These are phyloP conservation scores for Salix purpurea DNA, from an alignment of 345 rosid species.

Conservation along the genomic window DNA sequence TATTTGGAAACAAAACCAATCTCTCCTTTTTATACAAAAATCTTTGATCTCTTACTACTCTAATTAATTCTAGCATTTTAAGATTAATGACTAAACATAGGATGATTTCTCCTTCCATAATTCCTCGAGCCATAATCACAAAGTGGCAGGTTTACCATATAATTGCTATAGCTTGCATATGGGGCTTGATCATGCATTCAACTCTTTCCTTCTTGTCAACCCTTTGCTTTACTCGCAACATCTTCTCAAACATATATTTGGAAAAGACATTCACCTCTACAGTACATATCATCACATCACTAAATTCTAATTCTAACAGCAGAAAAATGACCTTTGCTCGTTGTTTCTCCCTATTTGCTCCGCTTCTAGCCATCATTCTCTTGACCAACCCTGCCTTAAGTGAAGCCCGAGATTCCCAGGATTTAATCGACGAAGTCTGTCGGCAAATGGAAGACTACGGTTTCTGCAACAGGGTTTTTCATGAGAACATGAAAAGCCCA, in stretches of 20 bases:
- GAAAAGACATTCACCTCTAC: background rate
- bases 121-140: too few relatives aligned
- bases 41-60: background rate
- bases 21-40: background rate
- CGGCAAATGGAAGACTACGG: too few relatives aligned
- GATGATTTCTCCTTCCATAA: too few relatives aligned
- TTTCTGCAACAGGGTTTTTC: too few relatives aligned
- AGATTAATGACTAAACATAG: too few relatives aligned
- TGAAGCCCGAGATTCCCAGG: too few relatives aligned
- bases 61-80: background rate
- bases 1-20: background rate
- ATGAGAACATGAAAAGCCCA: too few relatives aligned
- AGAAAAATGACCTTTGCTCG: background rate
- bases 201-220: too few relatives aligned
- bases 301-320: background rate
- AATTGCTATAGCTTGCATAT: background rate
- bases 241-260: background rate
- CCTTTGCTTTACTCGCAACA: background rate
- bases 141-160: background rate
- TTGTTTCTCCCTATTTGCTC: background rate
- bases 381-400: background rate
- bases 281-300: background rate
- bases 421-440: too few relatives aligned
- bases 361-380: background rate
- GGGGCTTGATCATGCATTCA: background rate